Evolutionary conservation across 441 rosid genomes (phyloP).

Genomic region (Pelargonium myrrhifolium): DNA sequence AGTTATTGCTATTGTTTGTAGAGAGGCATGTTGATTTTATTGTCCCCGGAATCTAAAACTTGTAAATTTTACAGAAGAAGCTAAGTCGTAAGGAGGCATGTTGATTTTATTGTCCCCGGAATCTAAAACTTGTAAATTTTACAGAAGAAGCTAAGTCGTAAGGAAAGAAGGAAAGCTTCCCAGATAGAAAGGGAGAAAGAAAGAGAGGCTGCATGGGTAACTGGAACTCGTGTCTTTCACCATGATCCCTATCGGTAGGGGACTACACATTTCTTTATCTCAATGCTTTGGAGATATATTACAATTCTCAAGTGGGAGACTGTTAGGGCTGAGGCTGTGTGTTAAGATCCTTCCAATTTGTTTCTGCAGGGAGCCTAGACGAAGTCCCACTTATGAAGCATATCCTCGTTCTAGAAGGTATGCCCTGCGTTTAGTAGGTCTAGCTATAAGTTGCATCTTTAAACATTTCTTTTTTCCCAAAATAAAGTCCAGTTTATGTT

Average conservation of each 20-base stretch:
- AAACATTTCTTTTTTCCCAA: background rate
- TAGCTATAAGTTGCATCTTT: background rate
- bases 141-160: constrained; percentile 89
- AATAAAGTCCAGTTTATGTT: background rate
- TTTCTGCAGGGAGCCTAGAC: constrained; percentile 58
- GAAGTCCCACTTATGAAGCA: constrained; percentile 96
- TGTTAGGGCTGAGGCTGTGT: background rate
- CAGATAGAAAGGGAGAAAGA: constrained; percentile 86
- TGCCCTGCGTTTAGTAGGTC: constrained; percentile 1
- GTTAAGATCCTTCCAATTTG: constrained; percentile 15
- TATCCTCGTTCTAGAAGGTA: constrained; percentile 82
- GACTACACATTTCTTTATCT: constrained; percentile 1
- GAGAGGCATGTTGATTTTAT: background rate
- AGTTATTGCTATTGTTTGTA: constrained; percentile 26
- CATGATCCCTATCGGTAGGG: constrained; percentile 87
- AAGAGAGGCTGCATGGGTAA: constrained; percentile 58
- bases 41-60: background rate
- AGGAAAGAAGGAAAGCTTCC: constrained; percentile 93
- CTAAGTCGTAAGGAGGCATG: background rate
- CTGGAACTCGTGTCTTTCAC: constrained; percentile 58
- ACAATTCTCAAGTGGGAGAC: background rate
- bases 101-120: background rate
- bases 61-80: constrained; percentile 51
- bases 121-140: constrained; percentile 18
- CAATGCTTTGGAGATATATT: no score